These are phyloP conservation scores for Funneliformis mosseae DNA, from an alignment of 192 early-diverging fungal species.

Conservation along the genomic window DNA sequence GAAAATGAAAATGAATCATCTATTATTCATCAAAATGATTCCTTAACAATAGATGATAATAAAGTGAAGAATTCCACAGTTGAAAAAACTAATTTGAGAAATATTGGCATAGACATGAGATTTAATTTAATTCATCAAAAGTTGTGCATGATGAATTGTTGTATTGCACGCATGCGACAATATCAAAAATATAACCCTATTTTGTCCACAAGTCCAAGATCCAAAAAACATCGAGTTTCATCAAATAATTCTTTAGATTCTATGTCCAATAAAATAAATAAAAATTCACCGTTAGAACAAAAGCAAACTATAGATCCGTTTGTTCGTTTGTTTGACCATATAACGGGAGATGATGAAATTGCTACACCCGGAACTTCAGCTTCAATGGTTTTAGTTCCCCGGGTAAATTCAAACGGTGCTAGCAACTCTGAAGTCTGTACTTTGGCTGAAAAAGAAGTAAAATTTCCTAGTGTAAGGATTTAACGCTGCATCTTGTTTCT, in stretches of 20 bases:
- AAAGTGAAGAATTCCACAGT: conserved; percentile 24
- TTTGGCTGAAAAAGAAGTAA: background rate
- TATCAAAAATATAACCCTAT: conserved; percentile 16
- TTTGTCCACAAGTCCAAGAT: conserved; percentile 33
- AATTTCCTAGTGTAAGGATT: background rate
- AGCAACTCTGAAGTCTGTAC: background rate
- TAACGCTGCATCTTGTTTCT: background rate
- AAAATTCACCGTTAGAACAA: background rate
- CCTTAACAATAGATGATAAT: conserved; percentile 27
- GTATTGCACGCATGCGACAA: conserved; percentile 52
- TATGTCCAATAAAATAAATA: background rate
- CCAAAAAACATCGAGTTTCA: conserved; percentile 15
- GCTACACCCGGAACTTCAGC: conserved; percentile 12
- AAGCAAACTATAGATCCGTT: background rate
- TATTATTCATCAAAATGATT: background rate
- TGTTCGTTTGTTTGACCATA: conserved; percentile 8
- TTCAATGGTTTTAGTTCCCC: conserved; percentile 2
- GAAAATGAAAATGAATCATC: background rate
- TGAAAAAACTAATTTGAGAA: conserved; percentile 23
- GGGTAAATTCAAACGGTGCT: conserved; percentile 5
- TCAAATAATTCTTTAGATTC: conserved; percentile 30
- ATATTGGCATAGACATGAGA: conserved; percentile 62
- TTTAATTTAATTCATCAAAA: conserved; percentile 74
- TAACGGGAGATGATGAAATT: conserved; percentile 21
- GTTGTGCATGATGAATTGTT: conserved; percentile 82